phyloP scores from a whole-genome alignment of 1,284 basidiomycete species.

The Leccinum fuscescens region DNA sequence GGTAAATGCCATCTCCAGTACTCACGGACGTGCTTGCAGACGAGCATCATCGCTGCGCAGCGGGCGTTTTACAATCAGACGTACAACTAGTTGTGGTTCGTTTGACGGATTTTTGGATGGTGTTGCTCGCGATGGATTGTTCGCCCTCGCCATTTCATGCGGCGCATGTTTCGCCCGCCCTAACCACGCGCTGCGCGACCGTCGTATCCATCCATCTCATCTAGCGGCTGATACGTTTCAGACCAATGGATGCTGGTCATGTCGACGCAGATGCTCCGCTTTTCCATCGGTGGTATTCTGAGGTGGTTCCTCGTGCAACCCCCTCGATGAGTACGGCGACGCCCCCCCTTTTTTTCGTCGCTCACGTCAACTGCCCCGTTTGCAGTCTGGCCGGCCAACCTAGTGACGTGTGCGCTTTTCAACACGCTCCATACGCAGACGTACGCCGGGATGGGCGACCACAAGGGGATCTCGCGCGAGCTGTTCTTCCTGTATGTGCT shows the following conservation, averaged over 20 bases:
- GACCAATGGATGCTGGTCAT: conserved; percentile 81
- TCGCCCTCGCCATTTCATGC: background rate
- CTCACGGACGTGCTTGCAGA: conserved; percentile 30
- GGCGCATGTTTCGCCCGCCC: background rate
- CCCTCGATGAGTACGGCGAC: conserved; percentile 72
- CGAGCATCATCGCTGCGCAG: conserved; percentile 79
- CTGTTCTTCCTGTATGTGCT: conserved; percentile 74
- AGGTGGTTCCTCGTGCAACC: conserved; percentile 76
- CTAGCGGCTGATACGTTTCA: conserved; percentile 35
- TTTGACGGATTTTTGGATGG: background rate
- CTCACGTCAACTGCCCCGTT: conserved; percentile 1
- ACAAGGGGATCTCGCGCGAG: conserved; percentile 69
- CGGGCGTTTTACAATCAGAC: conserved; percentile 61
- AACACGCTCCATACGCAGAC: conserved; percentile 66
- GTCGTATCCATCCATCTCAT: background rate
- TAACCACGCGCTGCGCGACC: background rate
- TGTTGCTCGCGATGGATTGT: background rate
- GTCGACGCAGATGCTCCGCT: conserved; percentile 83
- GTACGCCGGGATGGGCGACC: conserved; percentile 59
- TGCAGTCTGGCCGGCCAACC: conserved; percentile 80
- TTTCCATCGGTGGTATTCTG: conserved; percentile 80
- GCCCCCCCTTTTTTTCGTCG: background rate
- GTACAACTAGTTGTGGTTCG: conserved; percentile 46
- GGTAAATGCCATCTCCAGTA: background rate
- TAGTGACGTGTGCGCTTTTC: conserved; percentile 82